A percentile compares a stretch with the other conserved stretches of the same genome.
Evolutionary conservation across 345 rosid genomes (phyloP).

Genomic region (Eutrema yunnanense): DNA sequence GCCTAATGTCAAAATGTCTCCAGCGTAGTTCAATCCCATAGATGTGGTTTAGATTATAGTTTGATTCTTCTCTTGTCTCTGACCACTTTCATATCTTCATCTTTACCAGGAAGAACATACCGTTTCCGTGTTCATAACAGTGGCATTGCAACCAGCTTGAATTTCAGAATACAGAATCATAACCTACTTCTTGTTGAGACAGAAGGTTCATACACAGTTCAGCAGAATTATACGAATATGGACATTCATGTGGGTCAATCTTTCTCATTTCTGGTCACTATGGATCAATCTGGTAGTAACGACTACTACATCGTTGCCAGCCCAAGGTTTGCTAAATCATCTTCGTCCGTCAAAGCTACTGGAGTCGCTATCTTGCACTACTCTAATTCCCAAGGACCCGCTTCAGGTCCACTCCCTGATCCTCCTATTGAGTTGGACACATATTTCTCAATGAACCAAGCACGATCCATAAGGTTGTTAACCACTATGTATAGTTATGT

Average conservation of each 20-base stretch:
- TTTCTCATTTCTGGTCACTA: conserved; percentile 79
- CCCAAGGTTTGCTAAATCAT: conserved; percentile 56
- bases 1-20: not conserved
- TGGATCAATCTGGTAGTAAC: conserved; percentile 78
- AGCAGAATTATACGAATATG: conserved; percentile 73
- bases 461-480: conserved; percentile 92
- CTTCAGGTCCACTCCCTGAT: conserved; percentile 86
- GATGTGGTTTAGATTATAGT: not conserved
- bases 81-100: not conserved
- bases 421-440: conserved; percentile 62
- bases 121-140: conserved; percentile 82
- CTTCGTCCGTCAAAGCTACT: conserved; percentile 42
- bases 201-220: conserved; percentile 91
- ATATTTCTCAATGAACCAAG: conserved; percentile 94
- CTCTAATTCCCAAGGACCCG: conserved; percentile 75
- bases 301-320: conserved; percentile 89
- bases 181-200: conserved; percentile 87
- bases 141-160: conserved; percentile 82
- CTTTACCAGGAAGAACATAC: conserved; percentile 66
- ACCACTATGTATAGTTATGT: conserved; percentile 17
- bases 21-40: not conserved
- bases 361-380: conserved; percentile 86
- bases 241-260: conserved; percentile 97
- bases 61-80: not conserved
- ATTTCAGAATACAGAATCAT: conserved; percentile 86